A percentile compares a stretch with the other conserved stretches of the same genome.
Evolutionary conservation across 176 grass and related monocot species (phyloP).

Genomic region (Elaeis guineensis): DNA sequence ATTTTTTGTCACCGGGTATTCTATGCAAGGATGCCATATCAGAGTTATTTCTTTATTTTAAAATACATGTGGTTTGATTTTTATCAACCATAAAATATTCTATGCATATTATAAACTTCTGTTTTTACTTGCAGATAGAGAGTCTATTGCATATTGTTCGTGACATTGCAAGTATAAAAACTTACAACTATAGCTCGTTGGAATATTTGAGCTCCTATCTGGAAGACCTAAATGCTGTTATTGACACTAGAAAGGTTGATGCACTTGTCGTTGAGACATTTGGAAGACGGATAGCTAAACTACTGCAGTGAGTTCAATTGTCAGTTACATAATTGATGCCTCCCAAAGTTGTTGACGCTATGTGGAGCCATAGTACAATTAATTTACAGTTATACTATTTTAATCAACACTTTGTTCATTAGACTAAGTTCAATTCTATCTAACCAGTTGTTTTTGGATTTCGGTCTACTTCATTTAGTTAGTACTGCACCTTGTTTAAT

Average conservation of each 20-base stretch:
- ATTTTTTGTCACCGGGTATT: too few species aligned
- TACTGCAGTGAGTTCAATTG: slow-evolving; percentile 54
- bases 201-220: slow-evolving; percentile 74
- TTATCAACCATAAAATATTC: too few species aligned
- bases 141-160: slow-evolving; percentile 49
- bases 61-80: too few species aligned
- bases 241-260: slow-evolving; percentile 85
- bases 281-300: slow-evolving; percentile 73
- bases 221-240: slow-evolving; percentile 81
- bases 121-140: slow-evolving; percentile 46
- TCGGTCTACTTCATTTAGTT: neutral
- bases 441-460: neutral
- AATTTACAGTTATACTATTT: too few species aligned
- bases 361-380: too few species aligned
- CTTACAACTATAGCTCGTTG: slow-evolving; percentile 56
- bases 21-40: too few species aligned
- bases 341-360: neutral
- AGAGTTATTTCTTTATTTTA: too few species aligned
- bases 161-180: slow-evolving; percentile 50
- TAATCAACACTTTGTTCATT: too few species aligned
- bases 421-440: too few species aligned
- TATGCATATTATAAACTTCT: too few species aligned
- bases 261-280: slow-evolving; percentile 95
- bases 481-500: slow-evolving; percentile 3
- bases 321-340: neutral